Percentiles rank a stretch among this genome's conserved stretches.
Evolutionary conservation across 495 filamentous ascomycete species (phyloP).

Genomic region (Cladorrhinum samala): DNA sequence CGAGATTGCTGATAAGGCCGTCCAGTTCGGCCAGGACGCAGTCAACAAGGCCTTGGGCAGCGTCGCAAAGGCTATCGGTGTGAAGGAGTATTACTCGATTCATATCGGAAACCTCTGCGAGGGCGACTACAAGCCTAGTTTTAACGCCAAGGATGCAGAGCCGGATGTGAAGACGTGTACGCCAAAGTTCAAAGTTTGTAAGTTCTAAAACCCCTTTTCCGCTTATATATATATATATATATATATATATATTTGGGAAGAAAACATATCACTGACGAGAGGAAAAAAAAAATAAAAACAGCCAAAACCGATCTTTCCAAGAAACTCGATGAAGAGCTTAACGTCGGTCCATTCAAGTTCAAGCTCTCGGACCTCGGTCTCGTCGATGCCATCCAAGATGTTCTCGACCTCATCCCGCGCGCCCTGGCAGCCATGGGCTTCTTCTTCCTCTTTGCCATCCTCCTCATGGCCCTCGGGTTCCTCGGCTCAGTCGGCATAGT

Average conservation of each 20-base stretch:
- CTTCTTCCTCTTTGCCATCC: conserved; percentile 52
- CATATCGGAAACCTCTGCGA: conserved; percentile 65
- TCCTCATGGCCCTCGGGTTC: conserved; percentile 33
- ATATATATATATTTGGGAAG: no score
- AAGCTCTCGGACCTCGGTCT: conserved; percentile 53
- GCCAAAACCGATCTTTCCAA: conserved; percentile 53
- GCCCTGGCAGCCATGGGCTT: conserved; percentile 51
- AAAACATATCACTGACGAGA: no score
- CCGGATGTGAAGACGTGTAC: conserved; percentile 60
- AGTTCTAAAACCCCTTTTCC: no score
- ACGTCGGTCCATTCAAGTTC: conserved; percentile 39
- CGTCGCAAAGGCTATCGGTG: conserved; percentile 43
- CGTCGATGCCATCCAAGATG: conserved; percentile 54
- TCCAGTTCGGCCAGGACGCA: conserved; percentile 11
- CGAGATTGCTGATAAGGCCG: conserved; percentile 26
- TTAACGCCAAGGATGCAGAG: conserved; percentile 35
- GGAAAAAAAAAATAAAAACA: no score
- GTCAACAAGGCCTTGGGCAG: conserved; percentile 30
- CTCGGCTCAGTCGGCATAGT: conserved; percentile 26
- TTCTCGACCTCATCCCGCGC: conserved; percentile 47
- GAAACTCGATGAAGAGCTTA: conserved; percentile 47
- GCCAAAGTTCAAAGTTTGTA: conserved; percentile 47
- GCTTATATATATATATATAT: no score
- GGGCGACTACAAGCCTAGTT: conserved; percentile 51
- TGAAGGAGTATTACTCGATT: conserved; percentile 66